These are phyloP conservation scores for Apophysomyces trapeziformis DNA, from an alignment of 371 early-diverging fungal species.

Conservation along the genomic window DNA sequence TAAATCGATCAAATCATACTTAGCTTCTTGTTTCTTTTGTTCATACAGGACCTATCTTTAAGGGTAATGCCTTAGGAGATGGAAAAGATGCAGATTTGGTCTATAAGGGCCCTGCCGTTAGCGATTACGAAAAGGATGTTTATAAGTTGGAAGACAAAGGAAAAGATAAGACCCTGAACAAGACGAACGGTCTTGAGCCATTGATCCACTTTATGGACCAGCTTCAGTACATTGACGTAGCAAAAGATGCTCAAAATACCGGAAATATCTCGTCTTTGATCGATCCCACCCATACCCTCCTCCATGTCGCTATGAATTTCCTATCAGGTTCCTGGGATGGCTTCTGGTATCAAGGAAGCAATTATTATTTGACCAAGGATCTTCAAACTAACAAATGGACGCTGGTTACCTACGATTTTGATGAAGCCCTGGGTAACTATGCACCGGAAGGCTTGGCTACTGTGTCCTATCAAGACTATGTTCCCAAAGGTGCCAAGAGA, in stretches of 20 bases:
- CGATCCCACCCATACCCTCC: slow-evolving; percentile 41
- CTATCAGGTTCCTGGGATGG: slow-evolving; percentile 57
- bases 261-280: slow-evolving; percentile 37
- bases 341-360: slow-evolving; percentile 48
- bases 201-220: slow-evolving; percentile 31
- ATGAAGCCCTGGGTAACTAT: slow-evolving; percentile 55
- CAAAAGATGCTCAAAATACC: slow-evolving; percentile 28
- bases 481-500: slow-evolving; percentile 35
- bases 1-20: neutral
- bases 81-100: slow-evolving; percentile 38
- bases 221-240: slow-evolving; percentile 29
- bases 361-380: slow-evolving; percentile 53
- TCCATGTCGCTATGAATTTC: slow-evolving; percentile 52
- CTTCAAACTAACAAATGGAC: slow-evolving; percentile 46
- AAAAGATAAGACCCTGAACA: slow-evolving; percentile 21
- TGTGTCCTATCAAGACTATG: slow-evolving; percentile 37
- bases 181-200: slow-evolving; percentile 24
- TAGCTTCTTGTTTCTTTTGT: neutral
- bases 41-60: slow-evolving; percentile 28
- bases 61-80: slow-evolving; percentile 39
- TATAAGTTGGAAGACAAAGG: slow-evolving; percentile 43
- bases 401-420: slow-evolving; percentile 58
- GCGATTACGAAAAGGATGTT: slow-evolving; percentile 35
- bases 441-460: slow-evolving; percentile 37
- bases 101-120: slow-evolving; percentile 36